Conservation (phyloP, 352 stramenopile species). For the Elongisporangium senticosum region DNA sequence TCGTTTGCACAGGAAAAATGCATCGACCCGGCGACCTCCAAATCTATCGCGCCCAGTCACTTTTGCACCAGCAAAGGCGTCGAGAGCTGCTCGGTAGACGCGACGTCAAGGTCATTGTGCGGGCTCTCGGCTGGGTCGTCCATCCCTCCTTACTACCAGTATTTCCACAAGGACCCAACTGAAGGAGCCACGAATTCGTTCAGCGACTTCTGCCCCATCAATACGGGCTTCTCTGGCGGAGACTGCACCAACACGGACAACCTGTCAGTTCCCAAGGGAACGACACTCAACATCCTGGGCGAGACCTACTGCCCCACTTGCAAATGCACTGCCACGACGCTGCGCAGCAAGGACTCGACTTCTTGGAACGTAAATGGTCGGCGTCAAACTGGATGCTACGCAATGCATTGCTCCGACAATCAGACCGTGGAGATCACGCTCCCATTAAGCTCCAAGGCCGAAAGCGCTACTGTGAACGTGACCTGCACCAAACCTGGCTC, state of each 20-base stretch:
- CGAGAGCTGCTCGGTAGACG: conserved; percentile 77
- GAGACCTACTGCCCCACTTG: conserved; percentile 72
- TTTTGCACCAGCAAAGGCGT: conserved; percentile 50
- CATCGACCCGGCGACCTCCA: conserved; percentile 42
- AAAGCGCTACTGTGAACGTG: conserved; percentile 18
- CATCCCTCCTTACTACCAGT: conserved; percentile 53
- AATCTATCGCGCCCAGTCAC: conserved; percentile 43
- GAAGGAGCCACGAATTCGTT: conserved; percentile 58
- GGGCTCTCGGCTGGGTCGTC: conserved; percentile 27
- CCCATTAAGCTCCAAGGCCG: conserved; percentile 13
- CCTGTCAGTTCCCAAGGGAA: conserved; percentile 32
- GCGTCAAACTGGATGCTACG: conserved; percentile 73
- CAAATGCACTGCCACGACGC: conserved; percentile 61
- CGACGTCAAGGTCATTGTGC: conserved; percentile 60
- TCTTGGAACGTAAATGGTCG: conserved; percentile 50
- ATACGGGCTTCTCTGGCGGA: conserved; percentile 55
- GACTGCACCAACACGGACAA: conserved; percentile 65
- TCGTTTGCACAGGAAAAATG: conserved; percentile 62
- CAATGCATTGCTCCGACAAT: conserved; percentile 48
- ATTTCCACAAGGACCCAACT: conserved; percentile 43
- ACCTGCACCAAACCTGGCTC: conserved; percentile 48
- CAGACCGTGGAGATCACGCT: conserved; percentile 42
- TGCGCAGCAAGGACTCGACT: conserved; percentile 53
- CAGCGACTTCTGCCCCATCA: conserved; percentile 76
- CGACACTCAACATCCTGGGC: conserved; percentile 67